Evolutionary conservation across 495 filamentous ascomycete genomes (phyloP), one percentile per base, ranked within the genome.

Genomic region (Bacidia rubella): DNA sequence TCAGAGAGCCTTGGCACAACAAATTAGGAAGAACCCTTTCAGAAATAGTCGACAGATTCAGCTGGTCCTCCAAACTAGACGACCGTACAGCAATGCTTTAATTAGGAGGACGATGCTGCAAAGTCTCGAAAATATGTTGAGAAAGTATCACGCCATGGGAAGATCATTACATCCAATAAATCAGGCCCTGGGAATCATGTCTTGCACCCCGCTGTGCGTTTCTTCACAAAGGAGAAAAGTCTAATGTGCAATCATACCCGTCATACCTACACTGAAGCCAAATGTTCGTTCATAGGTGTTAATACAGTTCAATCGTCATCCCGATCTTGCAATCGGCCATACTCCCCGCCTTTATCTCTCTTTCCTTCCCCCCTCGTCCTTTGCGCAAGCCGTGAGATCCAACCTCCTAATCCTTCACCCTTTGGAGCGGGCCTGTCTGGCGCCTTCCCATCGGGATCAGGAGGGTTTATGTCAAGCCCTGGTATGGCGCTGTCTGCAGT

Each of bases 381-480:
- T 54, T 68, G 76, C 32, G 80, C 70, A 66, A 83, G 75, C 41
- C 75, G 78, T 35, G 77, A 78, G 51, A 85, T 83, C 81, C 81
- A 85, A n/a, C 81, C 81, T 41, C 78, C 77, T 51, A 82, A 60
- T 0, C 81, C 80, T 57, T 83, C 80, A 10, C 63, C 59, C 24
- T 66, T 62, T 11, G 45, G 26, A 10, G 35, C 38, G 20, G 58
- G 57, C 45, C 63, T 67, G 50, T 57, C 52, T 51, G 58, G 65
- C 20, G 62, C 58, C 61, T 79, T 80, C 25, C 71, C 69, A 47
- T 72, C 71, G 12, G 63, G 62, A 46, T 72, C 70, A 1, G 85
- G 83, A 2, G 83, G 82, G 41, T 85, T 73, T 48, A 90, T 83
- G 59, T 87, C 81, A 32, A 88, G 71, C 10, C 80, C 80, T 4